Evolutionary conservation across 1,139 yeast genomes (phyloP).

Genomic region (Tardiomyces digboiensis): DNA sequence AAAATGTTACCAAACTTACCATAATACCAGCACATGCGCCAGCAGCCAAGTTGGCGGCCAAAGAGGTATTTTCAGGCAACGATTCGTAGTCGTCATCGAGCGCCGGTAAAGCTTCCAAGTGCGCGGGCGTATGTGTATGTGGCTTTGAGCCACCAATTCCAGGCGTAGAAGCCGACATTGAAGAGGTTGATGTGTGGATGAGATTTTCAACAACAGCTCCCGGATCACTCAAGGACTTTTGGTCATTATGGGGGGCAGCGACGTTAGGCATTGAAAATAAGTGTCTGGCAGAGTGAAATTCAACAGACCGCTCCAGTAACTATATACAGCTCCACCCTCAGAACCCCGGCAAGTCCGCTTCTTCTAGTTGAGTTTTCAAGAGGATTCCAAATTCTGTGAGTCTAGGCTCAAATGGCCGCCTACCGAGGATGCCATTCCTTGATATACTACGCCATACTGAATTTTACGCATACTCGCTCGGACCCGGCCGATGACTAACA

Average conservation of each 20-base stretch:
- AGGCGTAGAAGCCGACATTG: background rate
- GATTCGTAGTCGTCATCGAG: slow-evolving; percentile 55
- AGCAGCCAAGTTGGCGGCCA: slow-evolving; percentile 74
- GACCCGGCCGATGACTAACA: no score
- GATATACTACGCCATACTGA: no score
- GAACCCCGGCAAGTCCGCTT: no score
- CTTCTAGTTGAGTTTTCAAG: no score
- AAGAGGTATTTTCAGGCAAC: slow-evolving; percentile 78
- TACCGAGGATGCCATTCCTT: no score
- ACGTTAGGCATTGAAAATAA: background rate
- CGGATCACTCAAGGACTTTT: background rate
- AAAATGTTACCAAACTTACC: slow-evolving; percentile 27
- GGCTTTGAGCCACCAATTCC: background rate
- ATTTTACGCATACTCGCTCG: no score
- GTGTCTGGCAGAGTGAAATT: no score
- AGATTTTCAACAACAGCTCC: background rate
- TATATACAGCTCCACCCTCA: no score
- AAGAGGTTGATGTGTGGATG: background rate
- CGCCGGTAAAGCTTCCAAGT: background rate
- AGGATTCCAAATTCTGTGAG: no score
- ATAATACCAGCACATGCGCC: slow-evolving; percentile 98
- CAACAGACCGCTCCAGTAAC: no score
- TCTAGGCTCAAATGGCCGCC: no score
- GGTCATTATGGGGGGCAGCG: background rate
- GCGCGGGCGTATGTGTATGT: background rate